A percentile compares a stretch with the other conserved stretches of the same genome.
Conservation (phyloP, 306 rosid species). For the Senna tora region DNA sequence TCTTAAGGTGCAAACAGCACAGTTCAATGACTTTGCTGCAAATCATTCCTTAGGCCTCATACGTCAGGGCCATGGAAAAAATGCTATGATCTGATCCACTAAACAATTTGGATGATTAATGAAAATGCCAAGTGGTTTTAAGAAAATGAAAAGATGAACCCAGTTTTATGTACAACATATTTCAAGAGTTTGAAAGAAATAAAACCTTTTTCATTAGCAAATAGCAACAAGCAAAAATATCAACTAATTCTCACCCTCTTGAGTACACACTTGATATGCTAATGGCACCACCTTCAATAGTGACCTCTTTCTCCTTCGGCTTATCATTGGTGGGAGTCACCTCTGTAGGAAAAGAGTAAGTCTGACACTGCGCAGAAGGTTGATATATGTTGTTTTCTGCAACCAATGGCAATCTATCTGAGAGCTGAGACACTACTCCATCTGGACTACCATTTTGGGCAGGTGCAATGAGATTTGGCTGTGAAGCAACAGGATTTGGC, state of each 20-base stretch:
- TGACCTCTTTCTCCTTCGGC: constrained; percentile 71
- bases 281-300: constrained; percentile 85
- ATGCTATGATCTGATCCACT: not conserved
- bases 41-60: not conserved
- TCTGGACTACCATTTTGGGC: constrained; percentile 42
- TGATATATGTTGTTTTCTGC: constrained; percentile 51
- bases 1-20: not conserved
- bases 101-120: not conserved
- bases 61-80: not conserved
- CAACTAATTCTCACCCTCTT: constrained; percentile 71
- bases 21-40: not conserved
- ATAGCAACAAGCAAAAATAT: not conserved
- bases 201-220: constrained; percentile 3
- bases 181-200: not conserved
- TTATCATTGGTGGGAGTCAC: constrained; percentile 56
- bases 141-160: constrained; percentile 3
- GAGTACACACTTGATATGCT: constrained; percentile 89
- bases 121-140: not conserved
- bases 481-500: constrained; percentile 56
- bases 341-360: constrained; percentile 39
- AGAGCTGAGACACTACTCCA: constrained; percentile 47
- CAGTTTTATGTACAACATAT: constrained; percentile 2
- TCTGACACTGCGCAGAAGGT: constrained; percentile 53
- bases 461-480: constrained; percentile 57
- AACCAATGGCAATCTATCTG: constrained; percentile 55